A percentile compares a stretch with the other conserved stretches of the same genome.
Conservation (phyloP, 164 flowering plant genomes). For the Tinospora cordifolia region DNA sequence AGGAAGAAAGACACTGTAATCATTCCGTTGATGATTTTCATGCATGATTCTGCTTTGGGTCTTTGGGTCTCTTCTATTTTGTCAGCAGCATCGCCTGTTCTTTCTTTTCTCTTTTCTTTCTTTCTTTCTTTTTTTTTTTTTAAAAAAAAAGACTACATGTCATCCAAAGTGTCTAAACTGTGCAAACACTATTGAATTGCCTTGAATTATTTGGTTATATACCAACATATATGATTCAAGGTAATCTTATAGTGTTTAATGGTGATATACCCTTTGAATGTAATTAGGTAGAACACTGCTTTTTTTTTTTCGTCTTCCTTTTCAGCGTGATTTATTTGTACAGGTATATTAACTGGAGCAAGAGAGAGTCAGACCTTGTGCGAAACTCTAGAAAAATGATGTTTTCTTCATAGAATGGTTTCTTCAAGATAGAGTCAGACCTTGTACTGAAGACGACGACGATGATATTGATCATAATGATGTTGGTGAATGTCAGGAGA, state of each 20-base stretch:
- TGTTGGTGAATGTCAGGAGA: constrained; percentile 9
- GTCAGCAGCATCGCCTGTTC: constrained; percentile 20
- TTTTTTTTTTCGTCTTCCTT: too few relatives aligned
- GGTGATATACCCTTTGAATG: too few relatives aligned
- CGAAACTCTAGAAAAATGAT: neutral
- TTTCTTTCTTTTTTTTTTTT: too few relatives aligned
- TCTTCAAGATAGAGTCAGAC: too few relatives aligned
- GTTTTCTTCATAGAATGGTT: neutral
- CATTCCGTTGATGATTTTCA: constrained; percentile 62
- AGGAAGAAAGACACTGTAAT: constrained; percentile 47
- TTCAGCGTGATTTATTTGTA: too few relatives aligned
- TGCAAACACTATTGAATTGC: too few relatives aligned
- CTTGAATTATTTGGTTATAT: too few relatives aligned
- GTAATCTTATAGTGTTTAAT: too few relatives aligned
- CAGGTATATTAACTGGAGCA: constrained; percentile 7
- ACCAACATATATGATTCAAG: too few relatives aligned
- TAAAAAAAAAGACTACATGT: too few relatives aligned
- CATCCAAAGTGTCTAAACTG: too few relatives aligned
- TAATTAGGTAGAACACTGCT: too few relatives aligned
- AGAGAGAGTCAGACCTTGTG: neutral
- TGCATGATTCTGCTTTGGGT: constrained; percentile 31
- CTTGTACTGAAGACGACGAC: constrained; percentile 13
- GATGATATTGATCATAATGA: constrained; percentile 1
- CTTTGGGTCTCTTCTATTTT: constrained; percentile 32
- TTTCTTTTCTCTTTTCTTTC: constrained; percentile 4